Evolutionary conservation across 1,284 basidiomycete genomes (phyloP), one percentile per base, ranked within the genome.

Genomic region (Sporisorium exsertum): DNA sequence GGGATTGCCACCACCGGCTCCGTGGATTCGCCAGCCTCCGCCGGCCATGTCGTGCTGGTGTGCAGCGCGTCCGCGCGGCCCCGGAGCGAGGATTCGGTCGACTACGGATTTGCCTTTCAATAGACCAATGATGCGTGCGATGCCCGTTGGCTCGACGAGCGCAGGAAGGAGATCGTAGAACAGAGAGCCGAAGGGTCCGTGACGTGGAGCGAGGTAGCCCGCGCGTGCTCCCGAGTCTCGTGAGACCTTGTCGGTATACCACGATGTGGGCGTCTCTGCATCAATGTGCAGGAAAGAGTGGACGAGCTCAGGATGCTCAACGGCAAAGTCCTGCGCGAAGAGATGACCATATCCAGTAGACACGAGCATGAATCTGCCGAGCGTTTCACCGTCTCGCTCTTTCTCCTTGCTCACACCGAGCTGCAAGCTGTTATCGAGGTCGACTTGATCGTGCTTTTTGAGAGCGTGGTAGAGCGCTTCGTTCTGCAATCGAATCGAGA

Each of bases 241-340:
- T 18, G 58, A 29, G n/a, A 78, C 72, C 22, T 49, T 58, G 54
- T 68, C 53, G 13, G 69, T 77, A 29, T 79, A 81, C 70, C 71
- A 81, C 13, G 79, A 71, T 4, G 27, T 26, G 0, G 77, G 64
- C 27, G 78, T 77, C 64, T 81, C 77, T 8, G 77, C 77, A 58
- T 81, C 79, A 42, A 81, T 67, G 57, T 71, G 58, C 3, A 81
- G 65, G 43, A 75, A 67, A 5, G 79, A 81, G 37, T 81, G 79
- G n/a, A 81, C 60, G 27, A 77, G 63, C 3, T 66, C 37, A n/a
- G 77, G 79, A 57, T 74, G 73, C 58, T 71, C 63, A n/a, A 73
- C 54, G 7, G 77, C 73, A 65, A 81, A 81, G 35, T 79, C 71
- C 26, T 73, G 72, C 1, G 72, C 73, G 33, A 79, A 76, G 13